Evolutionary conservation across 805 yeast genomes (phyloP).

Genomic region (Cyberlindnera amylophila): DNA sequence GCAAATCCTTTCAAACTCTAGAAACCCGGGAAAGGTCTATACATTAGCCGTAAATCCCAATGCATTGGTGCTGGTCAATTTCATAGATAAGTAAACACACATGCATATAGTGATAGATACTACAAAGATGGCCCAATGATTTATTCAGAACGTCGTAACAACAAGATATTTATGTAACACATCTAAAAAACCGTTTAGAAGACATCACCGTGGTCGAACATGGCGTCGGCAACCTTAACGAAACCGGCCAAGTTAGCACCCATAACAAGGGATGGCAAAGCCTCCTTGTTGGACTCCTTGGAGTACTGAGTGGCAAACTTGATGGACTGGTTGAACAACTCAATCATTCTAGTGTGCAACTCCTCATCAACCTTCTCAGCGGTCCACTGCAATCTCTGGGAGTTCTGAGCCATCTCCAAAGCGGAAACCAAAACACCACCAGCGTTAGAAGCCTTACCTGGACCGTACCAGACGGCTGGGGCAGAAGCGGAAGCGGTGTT

Average conservation of each 20-base stretch:
- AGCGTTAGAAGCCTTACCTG: conserved; percentile 98
- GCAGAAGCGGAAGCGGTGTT: conserved; percentile 37
- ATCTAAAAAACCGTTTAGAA: conserved; percentile 22
- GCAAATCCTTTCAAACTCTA: no score
- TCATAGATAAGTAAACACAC: no score
- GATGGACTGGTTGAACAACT: conserved; percentile 90
- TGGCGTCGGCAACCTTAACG: conserved; percentile 97
- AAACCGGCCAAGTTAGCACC: conserved; percentile 99
- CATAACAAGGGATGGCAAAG: conserved; percentile 91
- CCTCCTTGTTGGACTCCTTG: conserved; percentile 57
- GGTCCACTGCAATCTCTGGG: conserved; percentile 89
- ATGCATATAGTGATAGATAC: no score
- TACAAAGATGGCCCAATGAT: no score
- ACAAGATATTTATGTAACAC: background rate
- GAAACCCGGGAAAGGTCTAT: no score
- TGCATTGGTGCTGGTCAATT: no score
- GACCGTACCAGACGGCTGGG: conserved; percentile 91
- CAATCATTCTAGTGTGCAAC: conserved; percentile 88
- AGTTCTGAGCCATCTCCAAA: conserved; percentile 99
- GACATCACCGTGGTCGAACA: conserved; percentile 94
- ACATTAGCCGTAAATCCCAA: no score
- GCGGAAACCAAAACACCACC: conserved; percentile 99
- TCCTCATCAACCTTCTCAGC: conserved; percentile 87
- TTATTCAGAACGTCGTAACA: no score
- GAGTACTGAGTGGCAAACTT: conserved; percentile 79